These are phyloP conservation scores for Sinapis alba DNA, from an alignment of 441 rosid species.

Conservation along the genomic window DNA sequence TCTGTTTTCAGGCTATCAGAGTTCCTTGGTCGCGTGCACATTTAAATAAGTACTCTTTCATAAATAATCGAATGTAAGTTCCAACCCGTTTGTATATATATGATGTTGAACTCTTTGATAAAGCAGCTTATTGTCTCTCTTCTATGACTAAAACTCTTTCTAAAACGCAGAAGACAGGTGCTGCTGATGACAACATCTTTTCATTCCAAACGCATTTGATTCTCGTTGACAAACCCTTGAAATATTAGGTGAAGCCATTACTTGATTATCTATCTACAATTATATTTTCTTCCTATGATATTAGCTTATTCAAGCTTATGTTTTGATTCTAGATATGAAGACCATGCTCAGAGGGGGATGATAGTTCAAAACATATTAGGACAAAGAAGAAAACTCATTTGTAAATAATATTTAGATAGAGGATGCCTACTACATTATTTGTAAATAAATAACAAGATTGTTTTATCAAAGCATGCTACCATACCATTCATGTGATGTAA, in stretches of 20 bases:
- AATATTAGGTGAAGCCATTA: constrained; percentile 14
- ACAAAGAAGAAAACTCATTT: constrained; percentile 25
- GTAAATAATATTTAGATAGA: constrained; percentile 33
- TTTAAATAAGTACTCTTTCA: constrained; percentile 46
- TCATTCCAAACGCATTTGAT: constrained; percentile 22
- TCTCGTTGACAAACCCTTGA: constrained; percentile 17
- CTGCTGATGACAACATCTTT: constrained; percentile 16
- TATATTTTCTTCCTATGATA: not conserved
- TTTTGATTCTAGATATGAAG: constrained; percentile 23
- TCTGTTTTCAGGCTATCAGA: constrained; percentile 66
- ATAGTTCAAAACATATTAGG: constrained; percentile 27
- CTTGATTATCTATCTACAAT: not conserved
- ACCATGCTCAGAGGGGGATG: constrained; percentile 27
- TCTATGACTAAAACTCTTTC: not conserved
- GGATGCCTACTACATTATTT: constrained; percentile 6
- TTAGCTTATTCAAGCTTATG: constrained; percentile 20
- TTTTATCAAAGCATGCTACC: constrained; percentile 14
- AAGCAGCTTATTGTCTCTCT: not conserved
- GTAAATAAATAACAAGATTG: constrained; percentile 21
- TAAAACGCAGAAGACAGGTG: constrained; percentile 17
- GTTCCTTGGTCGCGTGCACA: constrained; percentile 61
- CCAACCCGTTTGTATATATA: constrained; percentile 4
- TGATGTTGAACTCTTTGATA: not conserved
- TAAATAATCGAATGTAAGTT: constrained; percentile 41
- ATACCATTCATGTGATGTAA: constrained; percentile 27